phyloP scores from a whole-genome alignment of 2,329 filamentous ascomycete species.

The Hymenoscyphus fraxineus region DNA sequence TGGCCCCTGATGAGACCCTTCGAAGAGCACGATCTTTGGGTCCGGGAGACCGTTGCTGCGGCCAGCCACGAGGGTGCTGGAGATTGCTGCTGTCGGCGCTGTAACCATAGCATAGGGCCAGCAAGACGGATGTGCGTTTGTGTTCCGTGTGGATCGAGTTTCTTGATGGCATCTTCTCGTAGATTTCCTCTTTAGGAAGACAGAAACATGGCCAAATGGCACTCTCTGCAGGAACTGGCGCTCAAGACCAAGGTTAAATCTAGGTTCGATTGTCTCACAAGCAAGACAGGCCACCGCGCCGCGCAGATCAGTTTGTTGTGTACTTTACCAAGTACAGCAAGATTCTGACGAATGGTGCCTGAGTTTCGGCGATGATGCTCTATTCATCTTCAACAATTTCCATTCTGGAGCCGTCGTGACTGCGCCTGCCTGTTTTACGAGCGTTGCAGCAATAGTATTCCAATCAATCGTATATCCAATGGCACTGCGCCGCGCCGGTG shows the following conservation, averaged over 20 bases:
- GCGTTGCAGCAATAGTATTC: neutral
- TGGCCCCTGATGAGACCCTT: neutral
- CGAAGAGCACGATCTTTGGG: constrained; percentile 1
- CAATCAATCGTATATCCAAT: neutral
- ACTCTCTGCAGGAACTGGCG: constrained; percentile 1
- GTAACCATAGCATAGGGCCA: neutral
- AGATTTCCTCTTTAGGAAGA: neutral
- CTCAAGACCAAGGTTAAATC: neutral
- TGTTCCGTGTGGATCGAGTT: neutral
- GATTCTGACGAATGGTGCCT: neutral
- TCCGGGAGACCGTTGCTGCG: neutral
- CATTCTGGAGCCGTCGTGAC: neutral
- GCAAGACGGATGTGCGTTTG: neutral
- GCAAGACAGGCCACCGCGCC: neutral
- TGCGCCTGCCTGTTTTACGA: neutral
- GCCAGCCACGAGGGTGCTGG: neutral
- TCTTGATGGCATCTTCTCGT: neutral
- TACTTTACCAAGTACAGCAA: neutral
- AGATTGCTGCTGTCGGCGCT: neutral
- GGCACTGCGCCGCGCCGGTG: constrained; percentile 2
- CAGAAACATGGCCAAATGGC: neutral
- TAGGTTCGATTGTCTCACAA: neutral
- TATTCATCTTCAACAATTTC: neutral
- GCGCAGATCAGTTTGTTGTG: neutral
- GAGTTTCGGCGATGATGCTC: neutral